Conservation (phyloP, 1,139 yeast species). For the Sugiyamaella xylanicola region DNA sequence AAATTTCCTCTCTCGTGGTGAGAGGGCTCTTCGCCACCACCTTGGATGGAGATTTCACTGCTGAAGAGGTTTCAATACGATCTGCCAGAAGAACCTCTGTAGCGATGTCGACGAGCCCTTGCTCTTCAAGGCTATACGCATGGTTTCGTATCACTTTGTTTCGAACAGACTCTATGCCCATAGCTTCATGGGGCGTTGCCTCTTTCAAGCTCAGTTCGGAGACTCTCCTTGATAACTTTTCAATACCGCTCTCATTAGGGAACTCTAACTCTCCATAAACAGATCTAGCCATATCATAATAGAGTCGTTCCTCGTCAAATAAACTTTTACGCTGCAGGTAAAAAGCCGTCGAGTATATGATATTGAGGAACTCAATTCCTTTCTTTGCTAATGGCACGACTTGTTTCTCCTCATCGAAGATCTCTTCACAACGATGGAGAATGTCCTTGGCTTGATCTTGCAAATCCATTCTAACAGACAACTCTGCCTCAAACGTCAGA, state of each 20-base stretch:
- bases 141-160: constrained; percentile 31
- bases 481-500: constrained; percentile 32
- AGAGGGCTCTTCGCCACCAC: background rate
- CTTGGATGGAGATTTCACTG: background rate
- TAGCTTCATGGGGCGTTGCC: background rate
- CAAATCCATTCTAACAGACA: constrained; percentile 31
- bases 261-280: constrained; percentile 11
- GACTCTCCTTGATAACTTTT: constrained; percentile 1
- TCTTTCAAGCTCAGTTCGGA: constrained; percentile 16
- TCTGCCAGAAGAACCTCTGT: constrained; percentile 25
- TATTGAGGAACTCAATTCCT: constrained; percentile 30
- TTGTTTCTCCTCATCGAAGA: constrained; percentile 25
- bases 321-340: constrained; percentile 31
- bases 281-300: constrained; percentile 33
- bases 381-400: constrained; percentile 24
- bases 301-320: constrained; percentile 32
- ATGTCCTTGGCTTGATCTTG: constrained; percentile 29
- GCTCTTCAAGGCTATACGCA: constrained; percentile 33
- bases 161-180: constrained; percentile 29
- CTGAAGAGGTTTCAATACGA: background rate
- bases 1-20: constrained; percentile 28
- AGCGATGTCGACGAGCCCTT: constrained; percentile 31
- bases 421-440: constrained; percentile 31
- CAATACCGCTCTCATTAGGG: background rate
- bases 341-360: constrained; percentile 33